Conservation (phyloP, 1,139 yeast species). For the Arxiozyma heterogenica region DNA sequence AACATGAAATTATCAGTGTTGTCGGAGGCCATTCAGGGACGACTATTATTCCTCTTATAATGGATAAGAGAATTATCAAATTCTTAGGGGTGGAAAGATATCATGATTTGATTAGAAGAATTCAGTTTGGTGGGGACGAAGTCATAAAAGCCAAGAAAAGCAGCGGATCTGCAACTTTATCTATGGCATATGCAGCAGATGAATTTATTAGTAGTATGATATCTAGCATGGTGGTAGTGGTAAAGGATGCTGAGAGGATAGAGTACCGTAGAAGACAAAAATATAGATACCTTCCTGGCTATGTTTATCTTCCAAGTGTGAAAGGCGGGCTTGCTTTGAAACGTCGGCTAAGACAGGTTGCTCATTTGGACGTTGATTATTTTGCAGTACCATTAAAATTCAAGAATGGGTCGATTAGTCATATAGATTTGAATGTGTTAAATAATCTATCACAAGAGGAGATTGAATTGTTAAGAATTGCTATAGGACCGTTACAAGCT, state of each 20-base stretch:
- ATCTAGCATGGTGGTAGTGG: constrained; percentile 20
- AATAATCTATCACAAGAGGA: constrained; percentile 38
- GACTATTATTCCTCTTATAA: constrained; percentile 54
- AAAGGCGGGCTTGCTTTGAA: constrained; percentile 42
- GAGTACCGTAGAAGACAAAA: constrained; percentile 12
- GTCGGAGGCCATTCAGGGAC: constrained; percentile 75
- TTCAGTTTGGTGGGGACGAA: constrained; percentile 73
- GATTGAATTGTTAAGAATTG: constrained; percentile 40
- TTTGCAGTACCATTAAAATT: constrained; percentile 56
- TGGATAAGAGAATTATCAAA: constrained; percentile 11
- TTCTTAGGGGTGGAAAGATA: constrained; percentile 30
- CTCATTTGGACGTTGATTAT: constrained; percentile 35
- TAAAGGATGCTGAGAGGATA: constrained; percentile 8
- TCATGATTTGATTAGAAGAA: constrained; percentile 46
- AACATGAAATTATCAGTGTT: constrained; percentile 38
- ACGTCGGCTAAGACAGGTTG: constrained; percentile 19
- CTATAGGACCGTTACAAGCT: constrained; percentile 44
- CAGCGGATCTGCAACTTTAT: constrained; percentile 67
- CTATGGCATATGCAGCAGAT: constrained; percentile 73
- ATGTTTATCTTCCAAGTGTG: constrained; percentile 47
- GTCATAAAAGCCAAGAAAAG: constrained; percentile 72
- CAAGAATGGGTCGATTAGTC: constrained; percentile 40
- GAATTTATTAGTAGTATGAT: constrained; percentile 40
- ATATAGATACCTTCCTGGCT: constrained; percentile 37
- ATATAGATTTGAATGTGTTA: constrained; percentile 40